A percentile compares a stretch with the other conserved stretches of the same genome.
Conservation (phyloP, 2,329 filamentous ascomycete genomes). For the Parasarocladium wereldwijsianum region DNA sequence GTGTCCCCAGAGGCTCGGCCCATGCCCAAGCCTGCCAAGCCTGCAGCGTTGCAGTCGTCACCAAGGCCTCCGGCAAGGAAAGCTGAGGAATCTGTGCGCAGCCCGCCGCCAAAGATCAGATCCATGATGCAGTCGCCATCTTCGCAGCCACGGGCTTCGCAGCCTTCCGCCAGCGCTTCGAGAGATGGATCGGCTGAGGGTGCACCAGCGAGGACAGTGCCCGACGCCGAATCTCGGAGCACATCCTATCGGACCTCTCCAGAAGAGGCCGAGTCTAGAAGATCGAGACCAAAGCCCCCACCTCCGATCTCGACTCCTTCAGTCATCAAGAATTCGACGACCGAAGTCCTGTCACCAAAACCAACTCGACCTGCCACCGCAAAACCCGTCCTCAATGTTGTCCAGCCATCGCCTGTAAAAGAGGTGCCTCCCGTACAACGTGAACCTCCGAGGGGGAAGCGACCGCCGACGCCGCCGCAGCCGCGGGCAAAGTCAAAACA, state of each 20-base stretch:
- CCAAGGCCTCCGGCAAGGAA: too few species aligned
- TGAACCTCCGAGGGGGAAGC: conserved; percentile 5
- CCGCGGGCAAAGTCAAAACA: conserved; percentile 14
- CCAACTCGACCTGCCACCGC: conserved; percentile 1
- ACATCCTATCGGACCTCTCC: too few species aligned
- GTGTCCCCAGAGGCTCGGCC: too few species aligned
- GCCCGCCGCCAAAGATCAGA: too few species aligned
- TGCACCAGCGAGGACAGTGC: too few species aligned
- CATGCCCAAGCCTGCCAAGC: too few species aligned
- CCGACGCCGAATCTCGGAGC: too few species aligned
- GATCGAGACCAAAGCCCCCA: conserved; percentile 5
- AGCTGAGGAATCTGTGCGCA: too few species aligned
- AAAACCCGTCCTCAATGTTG: conserved; percentile 1
- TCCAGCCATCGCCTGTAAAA: conserved; percentile 1
- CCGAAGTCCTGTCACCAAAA: conserved; percentile 3
- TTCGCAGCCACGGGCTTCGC: background rate
- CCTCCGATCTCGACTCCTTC: background rate
- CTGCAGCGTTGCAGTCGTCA: too few species aligned
- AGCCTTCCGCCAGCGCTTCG: background rate
- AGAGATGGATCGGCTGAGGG: too few species aligned
- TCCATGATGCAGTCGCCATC: too few species aligned
- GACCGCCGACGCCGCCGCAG: conserved; percentile 22
- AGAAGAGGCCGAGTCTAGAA: background rate
- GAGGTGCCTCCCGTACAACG: background rate
- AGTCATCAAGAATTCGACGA: conserved; percentile 2